Percentiles rank a stretch among this genome's conserved stretches.
These are phyloP conservation scores for Penicillium sp. DNA, from an alignment of 2,329 filamentous ascomycete genomes.

Conservation along the genomic window DNA sequence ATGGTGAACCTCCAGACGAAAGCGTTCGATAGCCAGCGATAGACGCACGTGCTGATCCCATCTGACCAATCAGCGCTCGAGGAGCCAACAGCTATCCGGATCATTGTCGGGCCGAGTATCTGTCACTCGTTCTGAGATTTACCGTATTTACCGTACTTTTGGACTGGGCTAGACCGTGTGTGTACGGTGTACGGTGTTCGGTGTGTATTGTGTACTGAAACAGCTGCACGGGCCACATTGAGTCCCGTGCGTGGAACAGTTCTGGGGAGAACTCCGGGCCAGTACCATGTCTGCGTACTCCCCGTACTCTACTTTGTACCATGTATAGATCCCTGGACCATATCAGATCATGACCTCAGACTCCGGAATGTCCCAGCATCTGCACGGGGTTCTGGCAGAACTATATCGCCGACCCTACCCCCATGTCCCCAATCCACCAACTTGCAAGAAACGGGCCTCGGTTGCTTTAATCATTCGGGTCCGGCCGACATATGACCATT, in stretches of 20 bases:
- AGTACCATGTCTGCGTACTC: too few relatives aligned
- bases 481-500: slow-evolving; percentile 59
- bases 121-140: neutral
- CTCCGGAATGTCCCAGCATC: slow-evolving; percentile 26
- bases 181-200: neutral
- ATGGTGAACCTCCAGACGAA: neutral
- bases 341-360: neutral
- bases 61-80: neutral
- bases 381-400: slow-evolving; percentile 35
- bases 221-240: too few relatives aligned
- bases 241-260: too few relatives aligned
- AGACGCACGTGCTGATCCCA: slow-evolving; percentile 7
- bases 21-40: slow-evolving; percentile 11
- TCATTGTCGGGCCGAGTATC: slow-evolving; percentile 1
- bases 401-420: slow-evolving; percentile 43
- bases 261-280: too few relatives aligned
- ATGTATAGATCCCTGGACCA: neutral
- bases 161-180: slow-evolving; percentile 3
- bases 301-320: neutral
- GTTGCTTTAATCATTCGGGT: slow-evolving; percentile 67
- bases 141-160: neutral
- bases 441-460: slow-evolving; percentile 62
- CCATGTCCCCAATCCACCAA: slow-evolving; percentile 49
- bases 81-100: neutral
- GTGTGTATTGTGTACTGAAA: neutral